Evolutionary conservation across 768 basidiomycete species (phyloP), one percentile per base, ranked within the genome.

Genomic region (Lyophyllum semitale): DNA sequence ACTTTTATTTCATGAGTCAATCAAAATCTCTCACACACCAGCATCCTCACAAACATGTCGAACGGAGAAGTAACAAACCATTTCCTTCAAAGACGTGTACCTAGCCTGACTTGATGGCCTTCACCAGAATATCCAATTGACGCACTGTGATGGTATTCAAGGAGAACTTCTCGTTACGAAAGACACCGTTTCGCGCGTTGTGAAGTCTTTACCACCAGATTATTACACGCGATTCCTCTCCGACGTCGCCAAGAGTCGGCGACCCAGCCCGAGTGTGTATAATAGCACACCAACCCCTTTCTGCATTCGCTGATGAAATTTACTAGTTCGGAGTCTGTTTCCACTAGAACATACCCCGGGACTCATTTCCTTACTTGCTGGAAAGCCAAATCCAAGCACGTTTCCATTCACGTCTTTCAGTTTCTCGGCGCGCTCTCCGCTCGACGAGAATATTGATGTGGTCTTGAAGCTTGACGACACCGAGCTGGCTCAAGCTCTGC

Each of bases 341-440:
- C 92, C 87, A 0, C 77, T 95, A 25, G 96, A 98, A 70, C 78
- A 79, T 20, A 80, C 74, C 0, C 93, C 94, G 0, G 91, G 91
- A 0, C 67, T 92, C 33, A 85, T 95, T 52, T 91, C 89, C 3
- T 69, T 95, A 29, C 82, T 95, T 7, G 95, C 94, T 0, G 96
- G 96, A 25, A 94, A 95, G 70, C 96, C 96, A 6, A 95, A 96
- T 65, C 80, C 87, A 8, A 75, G 79, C n/a, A 89, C 92, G 18
- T 98, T 98, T 74, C 96, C 96, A 1, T 91, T 98, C 74, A 85
- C 86, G 2, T 85, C 88, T 0, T 74, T 98, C 61, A 85, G 81
- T 52, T 84, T 91, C 69, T 82, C 77, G 1, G 78, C 84, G 3
- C 73, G 78, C 18, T 81, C 83, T 11, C 82, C 82, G 2, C 68